Conservation (phyloP, 1,284 basidiomycete genomes). For the Fistulina hepatica region DNA sequence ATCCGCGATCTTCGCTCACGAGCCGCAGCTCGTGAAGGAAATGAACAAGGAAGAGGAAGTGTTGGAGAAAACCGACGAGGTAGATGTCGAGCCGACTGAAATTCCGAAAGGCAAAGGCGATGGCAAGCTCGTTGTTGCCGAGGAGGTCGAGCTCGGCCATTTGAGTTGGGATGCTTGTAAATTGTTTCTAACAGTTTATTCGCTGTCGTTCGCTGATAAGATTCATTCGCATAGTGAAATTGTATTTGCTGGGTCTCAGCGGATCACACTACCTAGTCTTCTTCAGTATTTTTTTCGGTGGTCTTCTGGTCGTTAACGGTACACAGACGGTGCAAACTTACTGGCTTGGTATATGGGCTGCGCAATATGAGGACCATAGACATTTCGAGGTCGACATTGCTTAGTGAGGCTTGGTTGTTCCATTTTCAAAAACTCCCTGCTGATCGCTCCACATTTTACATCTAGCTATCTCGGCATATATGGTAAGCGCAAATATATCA, state of each 20-base stretch:
- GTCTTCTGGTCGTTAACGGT: conserved; percentile 22
- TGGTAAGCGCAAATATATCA: conserved; percentile 23
- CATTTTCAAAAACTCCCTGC: background rate
- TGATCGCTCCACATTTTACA: background rate
- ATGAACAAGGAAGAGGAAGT: conserved; percentile 29
- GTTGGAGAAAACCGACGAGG: conserved; percentile 28
- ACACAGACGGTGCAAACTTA: conserved; percentile 35
- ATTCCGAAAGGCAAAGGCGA: conserved; percentile 10
- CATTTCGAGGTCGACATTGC: conserved; percentile 25
- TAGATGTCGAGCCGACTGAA: conserved; percentile 17
- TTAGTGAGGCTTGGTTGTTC: conserved; percentile 26
- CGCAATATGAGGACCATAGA: conserved; percentile 35
- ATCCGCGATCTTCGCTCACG: conserved; percentile 31
- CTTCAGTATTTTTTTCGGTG: conserved; percentile 18
- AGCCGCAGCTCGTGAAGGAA: conserved; percentile 30
- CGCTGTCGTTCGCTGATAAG: background rate
- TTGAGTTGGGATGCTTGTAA: conserved; percentile 37
- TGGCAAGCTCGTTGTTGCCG: conserved; percentile 45
- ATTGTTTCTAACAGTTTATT: conserved; percentile 12
- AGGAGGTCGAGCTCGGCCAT: conserved; percentile 49
- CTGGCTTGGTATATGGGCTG: conserved; percentile 51
- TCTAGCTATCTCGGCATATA: conserved; percentile 39
- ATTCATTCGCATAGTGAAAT: conserved; percentile 19
- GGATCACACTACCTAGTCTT: conserved; percentile 16
- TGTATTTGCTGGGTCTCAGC: conserved; percentile 19